These are phyloP conservation scores for Trichoderma sp. DNA, from an alignment of 2,329 filamentous ascomycete species.

Conservation along the genomic window DNA sequence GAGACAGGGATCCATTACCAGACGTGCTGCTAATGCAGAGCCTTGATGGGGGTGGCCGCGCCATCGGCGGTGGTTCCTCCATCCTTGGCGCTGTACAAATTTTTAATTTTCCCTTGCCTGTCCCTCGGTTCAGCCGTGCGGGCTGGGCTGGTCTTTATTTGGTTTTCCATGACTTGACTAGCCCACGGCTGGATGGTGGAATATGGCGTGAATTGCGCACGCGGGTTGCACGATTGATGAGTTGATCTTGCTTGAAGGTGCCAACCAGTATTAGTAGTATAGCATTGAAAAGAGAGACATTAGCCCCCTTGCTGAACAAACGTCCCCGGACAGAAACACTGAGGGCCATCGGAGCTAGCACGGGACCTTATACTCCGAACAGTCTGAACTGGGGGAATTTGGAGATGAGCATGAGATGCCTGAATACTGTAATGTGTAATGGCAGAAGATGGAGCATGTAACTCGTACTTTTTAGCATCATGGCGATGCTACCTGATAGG, in stretches of 20 bases:
- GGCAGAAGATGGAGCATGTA: not conserved
- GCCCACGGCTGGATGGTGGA: not conserved
- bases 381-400: not conserved
- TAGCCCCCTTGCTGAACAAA: not conserved
- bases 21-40: not conserved
- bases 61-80: not conserved
- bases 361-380: not conserved
- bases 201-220: slow-evolving; percentile 2
- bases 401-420: too few relatives aligned
- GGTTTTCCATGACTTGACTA: not conserved
- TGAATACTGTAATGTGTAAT: not conserved
- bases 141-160: not conserved
- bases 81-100: not conserved
- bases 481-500: not conserved
- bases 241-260: not conserved
- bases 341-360: not conserved
- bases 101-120: not conserved
- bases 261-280: not conserved
- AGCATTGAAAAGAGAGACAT: not conserved
- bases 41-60: not conserved
- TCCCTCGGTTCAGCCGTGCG: not conserved
- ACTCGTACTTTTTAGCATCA: not conserved
- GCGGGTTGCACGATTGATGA: not conserved
- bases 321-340: not conserved
- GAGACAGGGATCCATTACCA: not conserved